phyloP scores from a whole-genome alignment of 2,329 filamentous ascomycete species.

The Claviceps sp. region DNA sequence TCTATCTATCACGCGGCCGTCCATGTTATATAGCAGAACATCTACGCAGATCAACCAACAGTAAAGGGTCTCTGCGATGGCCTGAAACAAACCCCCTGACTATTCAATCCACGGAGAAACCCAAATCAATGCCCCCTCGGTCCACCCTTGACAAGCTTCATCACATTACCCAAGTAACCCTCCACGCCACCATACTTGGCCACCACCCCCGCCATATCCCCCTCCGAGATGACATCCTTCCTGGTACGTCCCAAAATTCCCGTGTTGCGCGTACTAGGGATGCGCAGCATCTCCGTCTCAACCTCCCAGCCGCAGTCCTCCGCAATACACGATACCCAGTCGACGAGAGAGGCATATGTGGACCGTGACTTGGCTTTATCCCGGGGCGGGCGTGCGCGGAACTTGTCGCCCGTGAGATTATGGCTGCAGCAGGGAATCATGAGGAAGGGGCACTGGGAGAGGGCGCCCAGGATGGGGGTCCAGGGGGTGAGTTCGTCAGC shows the following conservation, averaged over 20 bases:
- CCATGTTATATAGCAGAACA: too few species aligned
- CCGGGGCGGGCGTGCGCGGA: constrained; percentile 50
- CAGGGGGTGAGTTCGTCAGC: constrained; percentile 92
- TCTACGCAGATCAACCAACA: too few species aligned
- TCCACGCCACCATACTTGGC: constrained; percentile 39
- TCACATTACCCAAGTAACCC: constrained; percentile 46
- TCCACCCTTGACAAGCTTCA: constrained; percentile 42
- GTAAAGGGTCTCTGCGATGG: too few species aligned
- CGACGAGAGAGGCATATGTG: constrained; percentile 71
- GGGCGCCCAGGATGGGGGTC: constrained; percentile 76
- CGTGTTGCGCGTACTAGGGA: constrained; percentile 83
- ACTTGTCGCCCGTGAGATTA: constrained; percentile 60
- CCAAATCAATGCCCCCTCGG: constrained; percentile 24
- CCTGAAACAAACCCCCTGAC: too few species aligned
- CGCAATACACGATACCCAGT: constrained; percentile 60
- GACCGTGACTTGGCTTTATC: constrained; percentile 42
- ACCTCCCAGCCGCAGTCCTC: constrained; percentile 59
- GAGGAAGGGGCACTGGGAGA: constrained; percentile 70
- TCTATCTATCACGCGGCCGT: too few species aligned
- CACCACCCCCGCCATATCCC: constrained; percentile 31
- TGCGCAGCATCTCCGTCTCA: constrained; percentile 76
- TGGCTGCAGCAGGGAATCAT: constrained; percentile 95
- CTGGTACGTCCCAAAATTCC: constrained; percentile 52
- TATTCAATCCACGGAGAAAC: too few species aligned
- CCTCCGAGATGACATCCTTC: not conserved